phyloP scores from a whole-genome alignment of 768 basidiomycete genomes.

The Vishniacozyma victoriae region DNA sequence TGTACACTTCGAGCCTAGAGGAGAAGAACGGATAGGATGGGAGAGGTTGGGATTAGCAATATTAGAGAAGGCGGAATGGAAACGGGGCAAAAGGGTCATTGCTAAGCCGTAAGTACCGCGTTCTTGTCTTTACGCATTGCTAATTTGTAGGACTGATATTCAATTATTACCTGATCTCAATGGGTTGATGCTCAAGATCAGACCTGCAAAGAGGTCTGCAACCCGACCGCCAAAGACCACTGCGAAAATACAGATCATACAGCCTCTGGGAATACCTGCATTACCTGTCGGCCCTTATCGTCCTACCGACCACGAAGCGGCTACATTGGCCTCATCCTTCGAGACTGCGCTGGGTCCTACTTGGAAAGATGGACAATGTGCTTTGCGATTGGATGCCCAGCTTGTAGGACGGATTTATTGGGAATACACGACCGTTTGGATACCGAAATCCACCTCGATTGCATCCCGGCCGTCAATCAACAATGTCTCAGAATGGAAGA shows the following conservation, averaged over 20 bases:
- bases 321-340: slow-evolving; percentile 2
- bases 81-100: neutral
- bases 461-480: slow-evolving; percentile 7
- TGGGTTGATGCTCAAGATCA: slow-evolving; percentile 1
- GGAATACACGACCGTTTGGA: slow-evolving; percentile 16
- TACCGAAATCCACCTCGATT: slow-evolving; percentile 6
- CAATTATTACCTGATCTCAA: slow-evolving; percentile 1
- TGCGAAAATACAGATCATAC: neutral
- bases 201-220: neutral
- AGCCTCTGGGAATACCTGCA: slow-evolving; percentile 7
- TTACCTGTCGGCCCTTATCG: neutral
- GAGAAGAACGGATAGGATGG: slow-evolving; percentile 1
- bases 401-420: neutral
- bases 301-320: slow-evolving; percentile 1
- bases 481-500: neutral
- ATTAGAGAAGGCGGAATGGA: slow-evolving; percentile 22
- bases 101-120: neutral
- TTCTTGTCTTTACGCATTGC: neutral
- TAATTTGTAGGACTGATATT: neutral
- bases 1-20: slow-evolving; percentile 1
- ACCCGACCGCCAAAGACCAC: neutral
- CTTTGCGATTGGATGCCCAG: neutral
- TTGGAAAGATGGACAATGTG: slow-evolving; percentile 7
- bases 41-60: slow-evolving; percentile 9
- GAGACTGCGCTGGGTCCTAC: slow-evolving; percentile 2